phyloP scores from a whole-genome alignment of 257 asterid genomes.

The Rhazya stricta region DNA sequence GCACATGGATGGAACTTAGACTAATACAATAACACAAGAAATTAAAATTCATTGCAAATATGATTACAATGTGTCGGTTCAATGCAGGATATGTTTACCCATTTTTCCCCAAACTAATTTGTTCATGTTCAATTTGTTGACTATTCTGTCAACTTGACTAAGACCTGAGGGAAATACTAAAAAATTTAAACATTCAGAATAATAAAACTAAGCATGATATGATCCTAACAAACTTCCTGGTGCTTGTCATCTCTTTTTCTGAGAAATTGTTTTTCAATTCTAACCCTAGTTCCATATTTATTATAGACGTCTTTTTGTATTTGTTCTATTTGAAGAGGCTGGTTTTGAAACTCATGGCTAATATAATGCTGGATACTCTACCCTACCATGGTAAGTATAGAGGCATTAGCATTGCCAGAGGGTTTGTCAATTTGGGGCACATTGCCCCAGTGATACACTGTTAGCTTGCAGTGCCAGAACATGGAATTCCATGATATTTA shows the following conservation, averaged over 20 bases:
- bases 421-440: background rate
- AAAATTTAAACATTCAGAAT: no score
- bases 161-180: no score
- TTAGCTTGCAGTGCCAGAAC: background rate
- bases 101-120: no score
- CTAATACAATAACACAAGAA: no score
- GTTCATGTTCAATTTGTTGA: no score
- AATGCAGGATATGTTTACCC: no score
- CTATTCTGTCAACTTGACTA: no score
- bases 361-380: background rate
- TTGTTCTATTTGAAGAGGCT: background rate
- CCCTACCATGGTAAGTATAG: background rate
- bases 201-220: no score
- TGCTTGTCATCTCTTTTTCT: background rate
- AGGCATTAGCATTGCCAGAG: background rate
- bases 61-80: no score
- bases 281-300: background rate
- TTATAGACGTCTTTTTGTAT: background rate
- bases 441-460: background rate
- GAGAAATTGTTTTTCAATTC: background rate
- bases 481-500: background rate
- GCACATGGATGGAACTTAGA: no score
- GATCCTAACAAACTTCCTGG: background rate
- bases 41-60: no score
- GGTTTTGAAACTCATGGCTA: background rate